Evolutionary conservation across 768 basidiomycete species (phyloP).

Genomic region (Austroboletus festivus): DNA sequence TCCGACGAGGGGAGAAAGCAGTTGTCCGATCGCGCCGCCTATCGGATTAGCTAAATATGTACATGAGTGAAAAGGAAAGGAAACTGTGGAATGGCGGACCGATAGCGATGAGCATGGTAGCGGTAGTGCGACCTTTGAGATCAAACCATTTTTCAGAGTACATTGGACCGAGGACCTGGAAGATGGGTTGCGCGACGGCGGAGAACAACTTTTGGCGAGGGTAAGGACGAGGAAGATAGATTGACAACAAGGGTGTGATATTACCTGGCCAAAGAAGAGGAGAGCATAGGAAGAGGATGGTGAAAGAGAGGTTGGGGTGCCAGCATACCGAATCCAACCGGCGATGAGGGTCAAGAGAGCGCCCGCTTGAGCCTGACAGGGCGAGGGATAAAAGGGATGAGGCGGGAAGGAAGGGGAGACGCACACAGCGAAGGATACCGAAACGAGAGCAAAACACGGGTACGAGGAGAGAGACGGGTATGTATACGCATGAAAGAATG

Average conservation of each 20-base stretch:
- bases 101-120: conserved; percentile 59
- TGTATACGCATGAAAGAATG: conserved; percentile 55
- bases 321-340: conserved; percentile 76
- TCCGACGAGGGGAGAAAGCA: conserved; percentile 63
- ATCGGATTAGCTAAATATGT: conserved; percentile 59
- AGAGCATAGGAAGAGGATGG: conserved; percentile 56
- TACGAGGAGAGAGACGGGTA: conserved; percentile 58
- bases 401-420: conserved; percentile 23
- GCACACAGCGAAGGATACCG: conserved; percentile 61
- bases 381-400: background rate
- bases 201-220: conserved; percentile 50
- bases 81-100: conserved; percentile 25
- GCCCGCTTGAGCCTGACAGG: conserved; percentile 60
- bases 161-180: conserved; percentile 73
- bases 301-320: conserved; percentile 54
- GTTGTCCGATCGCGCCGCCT: conserved; percentile 69
- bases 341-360: conserved; percentile 52
- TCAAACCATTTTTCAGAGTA: conserved; percentile 87
- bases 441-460: conserved; percentile 57
- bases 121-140: conserved; percentile 70
- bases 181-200: conserved; percentile 65
- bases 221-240: background rate
- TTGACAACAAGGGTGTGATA: background rate
- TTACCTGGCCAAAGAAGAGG: conserved; percentile 68
- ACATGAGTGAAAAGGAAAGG: background rate